A percentile compares a stretch with the other conserved stretches of the same genome.
Conservation (phyloP, 2,329 filamentous ascomycete species). For the Colletotrichum godetiae region DNA sequence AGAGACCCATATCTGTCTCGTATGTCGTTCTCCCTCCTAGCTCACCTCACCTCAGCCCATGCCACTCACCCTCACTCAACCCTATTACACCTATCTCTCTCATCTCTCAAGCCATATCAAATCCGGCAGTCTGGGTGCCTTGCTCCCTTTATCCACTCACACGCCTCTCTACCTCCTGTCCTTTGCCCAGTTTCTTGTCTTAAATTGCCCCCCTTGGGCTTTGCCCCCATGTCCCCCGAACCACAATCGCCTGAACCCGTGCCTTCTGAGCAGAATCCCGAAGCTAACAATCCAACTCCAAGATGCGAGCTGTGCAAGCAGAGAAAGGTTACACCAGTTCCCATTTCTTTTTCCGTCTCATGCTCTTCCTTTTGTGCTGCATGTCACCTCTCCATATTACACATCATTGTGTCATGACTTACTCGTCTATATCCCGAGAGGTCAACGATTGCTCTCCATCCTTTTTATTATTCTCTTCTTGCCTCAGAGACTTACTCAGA, state of each 20-base stretch:
- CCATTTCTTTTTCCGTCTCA: not conserved
- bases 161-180: conserved; percentile 9
- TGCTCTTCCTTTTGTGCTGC: not conserved
- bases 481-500: not conserved
- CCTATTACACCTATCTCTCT: conserved; percentile 33
- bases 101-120: conserved; percentile 11
- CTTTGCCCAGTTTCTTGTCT: conserved; percentile 9
- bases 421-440: not conserved
- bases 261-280: conserved; percentile 36
- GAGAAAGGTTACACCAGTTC: conserved; percentile 71
- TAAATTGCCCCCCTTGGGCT: conserved; percentile 9
- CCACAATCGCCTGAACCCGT: conserved; percentile 36
- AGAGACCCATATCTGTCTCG: conserved; percentile 71
- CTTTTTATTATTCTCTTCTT: not conserved
- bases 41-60: not conserved
- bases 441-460: not conserved
- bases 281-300: conserved; percentile 51
- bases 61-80: conserved; percentile 21
- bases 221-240: conserved; percentile 23
- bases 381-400: too few relatives aligned
- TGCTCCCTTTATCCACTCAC: not conserved
- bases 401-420: not conserved
- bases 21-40: conserved; percentile 49
- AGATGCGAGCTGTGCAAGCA: conserved; percentile 85
- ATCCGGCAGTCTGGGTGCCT: conserved; percentile 5